Evolutionary conservation across 2,329 filamentous ascomycete genomes (phyloP).

Genomic region (Fusarium denticulatum): DNA sequence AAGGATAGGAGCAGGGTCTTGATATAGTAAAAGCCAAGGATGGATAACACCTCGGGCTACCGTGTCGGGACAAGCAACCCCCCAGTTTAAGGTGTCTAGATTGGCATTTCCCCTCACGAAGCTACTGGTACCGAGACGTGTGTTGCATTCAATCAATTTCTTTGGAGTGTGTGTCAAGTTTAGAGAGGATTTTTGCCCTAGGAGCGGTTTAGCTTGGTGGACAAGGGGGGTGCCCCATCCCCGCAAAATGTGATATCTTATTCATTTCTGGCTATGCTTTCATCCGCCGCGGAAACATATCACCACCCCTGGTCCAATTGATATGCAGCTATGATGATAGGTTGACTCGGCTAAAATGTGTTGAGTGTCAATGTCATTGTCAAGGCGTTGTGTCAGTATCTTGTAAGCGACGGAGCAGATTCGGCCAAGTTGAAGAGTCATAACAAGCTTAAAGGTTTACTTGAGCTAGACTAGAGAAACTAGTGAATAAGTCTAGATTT

Average conservation of each 20-base stretch:
- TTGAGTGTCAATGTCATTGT: not conserved
- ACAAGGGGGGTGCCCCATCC: not conserved
- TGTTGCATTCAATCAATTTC: not conserved
- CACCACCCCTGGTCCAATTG: slow-evolving; percentile 1
- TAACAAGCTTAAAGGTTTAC: not conserved
- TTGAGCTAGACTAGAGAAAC: not conserved
- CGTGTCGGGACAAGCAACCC: slow-evolving; percentile 30
- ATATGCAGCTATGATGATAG: slow-evolving; percentile 17
- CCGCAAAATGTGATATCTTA: slow-evolving; percentile 29
- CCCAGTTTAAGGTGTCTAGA: slow-evolving; percentile 12
- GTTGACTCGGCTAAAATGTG: slow-evolving; percentile 11
- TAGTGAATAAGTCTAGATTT: not conserved
- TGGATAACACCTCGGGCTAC: slow-evolving; percentile 39
- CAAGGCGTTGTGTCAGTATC: not conserved
- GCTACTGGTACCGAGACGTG: not conserved
- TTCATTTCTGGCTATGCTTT: slow-evolving; percentile 1
- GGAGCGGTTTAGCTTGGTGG: slow-evolving; percentile 1
- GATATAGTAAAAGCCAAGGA: slow-evolving; percentile 30
- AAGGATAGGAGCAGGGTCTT: slow-evolving; percentile 15
- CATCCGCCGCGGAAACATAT: not conserved
- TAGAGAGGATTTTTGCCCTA: slow-evolving; percentile 14
- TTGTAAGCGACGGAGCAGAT: not conserved
- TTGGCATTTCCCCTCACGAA: slow-evolving; percentile 36
- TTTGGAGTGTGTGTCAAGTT: not conserved
- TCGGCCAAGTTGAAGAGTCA: not conserved